These are phyloP conservation scores for Hansenula anomala DNA, from an alignment of 1,139 yeast genomes.

Conservation along the genomic window DNA sequence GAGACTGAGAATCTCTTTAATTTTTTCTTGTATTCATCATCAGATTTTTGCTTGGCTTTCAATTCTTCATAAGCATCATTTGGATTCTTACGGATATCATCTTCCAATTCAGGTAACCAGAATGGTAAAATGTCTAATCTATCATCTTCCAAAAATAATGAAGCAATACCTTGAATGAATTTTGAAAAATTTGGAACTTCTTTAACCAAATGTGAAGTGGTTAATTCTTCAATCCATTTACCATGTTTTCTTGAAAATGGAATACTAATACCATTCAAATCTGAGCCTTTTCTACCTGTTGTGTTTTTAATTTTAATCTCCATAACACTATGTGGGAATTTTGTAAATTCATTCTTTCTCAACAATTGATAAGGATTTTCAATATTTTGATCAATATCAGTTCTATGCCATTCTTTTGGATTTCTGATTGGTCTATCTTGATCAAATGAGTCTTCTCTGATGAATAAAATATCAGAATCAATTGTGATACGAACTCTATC, in stretches of 20 bases:
- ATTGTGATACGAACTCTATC: slow-evolving; percentile 84
- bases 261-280: slow-evolving; percentile 22
- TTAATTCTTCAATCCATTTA: slow-evolving; percentile 85
- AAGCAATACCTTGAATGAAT: slow-evolving; percentile 86
- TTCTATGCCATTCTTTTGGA: slow-evolving; percentile 86
- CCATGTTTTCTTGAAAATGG: slow-evolving; percentile 43
- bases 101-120: slow-evolving; percentile 91
- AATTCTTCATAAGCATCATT: slow-evolving; percentile 65
- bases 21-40: slow-evolving; percentile 38
- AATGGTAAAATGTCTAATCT: slow-evolving; percentile 86
- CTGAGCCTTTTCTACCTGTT: slow-evolving; percentile 19
- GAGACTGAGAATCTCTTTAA: slow-evolving; percentile 27
- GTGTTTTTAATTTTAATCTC: slow-evolving; percentile 70
- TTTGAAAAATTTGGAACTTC: slow-evolving; percentile 90
- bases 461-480: slow-evolving; percentile 81
- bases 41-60: slow-evolving; percentile 36
- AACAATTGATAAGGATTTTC: slow-evolving; percentile 66
- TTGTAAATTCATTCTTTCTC: slow-evolving; percentile 79
- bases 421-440: slow-evolving; percentile 82
- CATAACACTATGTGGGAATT: slow-evolving; percentile 89
- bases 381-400: slow-evolving; percentile 77
- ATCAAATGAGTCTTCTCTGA: slow-evolving; percentile 89
- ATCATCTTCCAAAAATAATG: slow-evolving; percentile 85
- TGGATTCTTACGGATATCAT: slow-evolving; percentile 72
- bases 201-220: slow-evolving; percentile 77